Evolutionary conservation across 2,329 filamentous ascomycete species (phyloP).

Genomic region (Rhytidhysteron rufulum): DNA sequence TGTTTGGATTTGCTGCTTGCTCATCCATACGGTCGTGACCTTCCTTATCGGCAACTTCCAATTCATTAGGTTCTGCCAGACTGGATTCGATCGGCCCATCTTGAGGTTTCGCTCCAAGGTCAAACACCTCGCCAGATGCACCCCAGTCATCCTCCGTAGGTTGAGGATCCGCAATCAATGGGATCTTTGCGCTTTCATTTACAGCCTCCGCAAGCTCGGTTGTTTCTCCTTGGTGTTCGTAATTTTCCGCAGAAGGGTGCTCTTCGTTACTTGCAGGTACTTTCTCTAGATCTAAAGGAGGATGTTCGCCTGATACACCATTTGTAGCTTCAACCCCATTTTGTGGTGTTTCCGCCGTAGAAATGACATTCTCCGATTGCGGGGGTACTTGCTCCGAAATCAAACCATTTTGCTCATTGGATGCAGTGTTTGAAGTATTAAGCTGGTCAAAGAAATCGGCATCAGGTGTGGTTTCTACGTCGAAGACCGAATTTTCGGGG

Average conservation of each 20-base stretch:
- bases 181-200: conserved; percentile 38
- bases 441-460: conserved; percentile 37
- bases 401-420: conserved; percentile 7
- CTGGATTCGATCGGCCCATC: conserved; percentile 20
- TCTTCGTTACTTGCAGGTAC: conserved; percentile 9
- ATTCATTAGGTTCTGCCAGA: conserved; percentile 23
- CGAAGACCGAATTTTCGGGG: conserved; percentile 1
- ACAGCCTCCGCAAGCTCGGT: conserved; percentile 45
- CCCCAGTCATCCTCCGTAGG: conserved; percentile 32
- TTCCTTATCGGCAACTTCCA: conserved; percentile 27
- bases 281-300: conserved; percentile 2
- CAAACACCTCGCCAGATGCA: conserved; percentile 26
- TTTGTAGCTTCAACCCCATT: background rate
- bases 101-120: conserved; percentile 23
- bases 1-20: conserved; percentile 24
- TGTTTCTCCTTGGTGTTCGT: conserved; percentile 46
- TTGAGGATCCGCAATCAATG: conserved; percentile 40
- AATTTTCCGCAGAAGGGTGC: conserved; percentile 28
- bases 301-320: background rate
- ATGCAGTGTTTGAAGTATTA: conserved; percentile 5
- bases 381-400: conserved; percentile 12
- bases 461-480: conserved; percentile 16
- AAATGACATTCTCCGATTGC: background rate
- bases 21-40: conserved; percentile 27
- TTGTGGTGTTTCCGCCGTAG: background rate